These are phyloP conservation scores for Laburnicola sp. DNA, from an alignment of 2,329 filamentous ascomycete species.

Conservation along the genomic window DNA sequence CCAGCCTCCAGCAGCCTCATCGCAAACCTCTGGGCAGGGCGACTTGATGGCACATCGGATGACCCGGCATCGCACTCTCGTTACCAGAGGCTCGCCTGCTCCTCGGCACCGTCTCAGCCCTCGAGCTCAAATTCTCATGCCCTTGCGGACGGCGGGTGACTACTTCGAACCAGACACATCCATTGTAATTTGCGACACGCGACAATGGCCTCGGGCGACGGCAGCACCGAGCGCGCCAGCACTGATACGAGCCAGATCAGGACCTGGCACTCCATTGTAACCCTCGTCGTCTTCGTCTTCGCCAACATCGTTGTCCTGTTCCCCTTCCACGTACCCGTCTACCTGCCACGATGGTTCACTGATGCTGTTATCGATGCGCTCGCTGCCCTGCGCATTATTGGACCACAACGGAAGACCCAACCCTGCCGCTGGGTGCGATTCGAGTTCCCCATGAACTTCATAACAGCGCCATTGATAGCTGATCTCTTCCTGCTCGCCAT, in stretches of 20 bases:
- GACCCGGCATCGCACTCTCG: too few relatives aligned
- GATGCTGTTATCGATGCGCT: conserved; percentile 52
- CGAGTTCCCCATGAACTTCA: conserved; percentile 67
- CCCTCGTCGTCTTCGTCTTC: conserved; percentile 68
- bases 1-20: too few relatives aligned
- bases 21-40: too few relatives aligned
- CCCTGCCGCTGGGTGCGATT: conserved; percentile 54
- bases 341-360: conserved; percentile 57
- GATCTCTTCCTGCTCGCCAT: conserved; percentile 73
- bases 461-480: conserved; percentile 71
- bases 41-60: too few relatives aligned
- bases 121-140: not conserved
- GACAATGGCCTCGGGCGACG: conserved; percentile 4
- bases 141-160: not conserved
- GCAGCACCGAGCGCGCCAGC: conserved; percentile 18
- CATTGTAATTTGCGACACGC: not conserved
- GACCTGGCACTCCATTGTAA: conserved; percentile 70
- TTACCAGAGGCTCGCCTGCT: too few relatives aligned
- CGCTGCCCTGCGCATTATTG: conserved; percentile 57
- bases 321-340: conserved; percentile 65
- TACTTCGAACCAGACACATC: not conserved
- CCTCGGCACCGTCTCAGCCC: too few relatives aligned
- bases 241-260: conserved; percentile 61
- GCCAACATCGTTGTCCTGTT: conserved; percentile 72
- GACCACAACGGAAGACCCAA: conserved; percentile 43